phyloP scores from a whole-genome alignment of 805 yeast species.

The Brettanomyces nanus region DNA sequence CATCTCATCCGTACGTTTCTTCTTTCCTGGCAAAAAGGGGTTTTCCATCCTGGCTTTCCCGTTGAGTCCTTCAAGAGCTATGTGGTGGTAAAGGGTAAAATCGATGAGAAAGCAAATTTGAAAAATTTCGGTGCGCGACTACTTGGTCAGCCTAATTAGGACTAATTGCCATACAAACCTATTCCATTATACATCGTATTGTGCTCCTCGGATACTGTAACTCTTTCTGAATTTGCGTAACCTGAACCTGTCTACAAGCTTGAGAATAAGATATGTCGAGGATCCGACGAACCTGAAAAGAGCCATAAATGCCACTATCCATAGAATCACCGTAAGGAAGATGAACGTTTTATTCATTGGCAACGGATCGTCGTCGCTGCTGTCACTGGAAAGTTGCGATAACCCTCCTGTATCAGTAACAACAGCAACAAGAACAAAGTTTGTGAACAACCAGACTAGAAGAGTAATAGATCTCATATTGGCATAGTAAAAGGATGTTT shows the following conservation, averaged over 20 bases:
- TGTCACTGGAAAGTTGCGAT: slow-evolving; percentile 33
- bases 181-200: slow-evolving; percentile 1
- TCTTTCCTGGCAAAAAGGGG: slow-evolving; percentile 32
- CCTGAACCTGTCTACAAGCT: slow-evolving; percentile 16
- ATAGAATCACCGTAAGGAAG: slow-evolving; percentile 76
- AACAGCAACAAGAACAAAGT: slow-evolving; percentile 71
- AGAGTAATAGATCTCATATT: slow-evolving; percentile 85
- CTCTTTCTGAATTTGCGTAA: slow-evolving; percentile 11
- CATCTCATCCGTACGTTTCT: slow-evolving; percentile 58
- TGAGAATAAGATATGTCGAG: slow-evolving; percentile 40
- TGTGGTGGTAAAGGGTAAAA: too few relatives aligned
- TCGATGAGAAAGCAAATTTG: too few relatives aligned
- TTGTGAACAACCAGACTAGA: slow-evolving; percentile 80
- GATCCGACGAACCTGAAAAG: slow-evolving; percentile 76
- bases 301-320: slow-evolving; percentile 92
- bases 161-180: too few relatives aligned
- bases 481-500: slow-evolving; percentile 78
- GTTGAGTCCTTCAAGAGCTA: too few relatives aligned
- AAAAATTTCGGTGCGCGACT: too few relatives aligned
- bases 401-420: slow-evolving; percentile 83
- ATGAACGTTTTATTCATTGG: slow-evolving; percentile 42
- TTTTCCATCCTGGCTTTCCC: slow-evolving; percentile 25
- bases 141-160: too few relatives aligned
- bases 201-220: slow-evolving; percentile 11
- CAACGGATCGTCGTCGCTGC: slow-evolving; percentile 23